phyloP scores from a whole-genome alignment of 2,329 filamentous ascomycete genomes.

The Cercospora brassicicola region DNA sequence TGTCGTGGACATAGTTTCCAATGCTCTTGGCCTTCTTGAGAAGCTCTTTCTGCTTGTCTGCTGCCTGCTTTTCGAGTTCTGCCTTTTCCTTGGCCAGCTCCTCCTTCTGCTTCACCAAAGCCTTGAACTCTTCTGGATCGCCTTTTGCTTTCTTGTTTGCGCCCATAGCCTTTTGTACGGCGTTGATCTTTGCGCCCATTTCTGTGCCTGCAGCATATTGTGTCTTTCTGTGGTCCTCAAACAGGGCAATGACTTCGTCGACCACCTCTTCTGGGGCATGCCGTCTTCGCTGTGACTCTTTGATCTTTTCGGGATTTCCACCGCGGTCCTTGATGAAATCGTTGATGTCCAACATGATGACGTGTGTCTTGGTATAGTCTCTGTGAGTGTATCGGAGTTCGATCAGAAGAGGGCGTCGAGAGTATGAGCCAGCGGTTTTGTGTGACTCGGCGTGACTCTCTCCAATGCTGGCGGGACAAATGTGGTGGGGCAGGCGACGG shows the following conservation, averaged over 20 bases:
- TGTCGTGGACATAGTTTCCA: conserved; percentile 88
- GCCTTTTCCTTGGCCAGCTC: conserved; percentile 81
- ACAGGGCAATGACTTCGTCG: conserved; percentile 85
- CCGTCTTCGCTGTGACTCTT: conserved; percentile 83
- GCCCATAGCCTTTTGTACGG: conserved; percentile 84
- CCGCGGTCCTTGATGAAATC: conserved; percentile 72
- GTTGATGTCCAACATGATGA: conserved; percentile 48
- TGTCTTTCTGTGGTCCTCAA: conserved; percentile 76
- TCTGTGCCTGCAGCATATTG: conserved; percentile 64
- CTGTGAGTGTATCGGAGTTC: not conserved
- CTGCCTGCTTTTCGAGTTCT: conserved; percentile 69
- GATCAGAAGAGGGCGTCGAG: not conserved
- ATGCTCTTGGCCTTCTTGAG: conserved; percentile 79
- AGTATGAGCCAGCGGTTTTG: not conserved
- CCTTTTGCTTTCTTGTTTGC: conserved; percentile 94
- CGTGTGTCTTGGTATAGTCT: not conserved
- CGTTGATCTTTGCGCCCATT: conserved; percentile 81
- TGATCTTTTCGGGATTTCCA: conserved; percentile 86
- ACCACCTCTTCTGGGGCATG: conserved; percentile 79
- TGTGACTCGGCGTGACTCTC: conserved; percentile 1
- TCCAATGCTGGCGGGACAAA: conserved; percentile 10
- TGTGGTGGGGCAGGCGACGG: conserved; percentile 1
- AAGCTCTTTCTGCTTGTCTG: conserved; percentile 71
- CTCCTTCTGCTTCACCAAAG: conserved; percentile 75
- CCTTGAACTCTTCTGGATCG: conserved; percentile 75